These are phyloP conservation scores for Sabuloglossum arenarium DNA, from an alignment of 495 filamentous ascomycete species.

Conservation along the genomic window DNA sequence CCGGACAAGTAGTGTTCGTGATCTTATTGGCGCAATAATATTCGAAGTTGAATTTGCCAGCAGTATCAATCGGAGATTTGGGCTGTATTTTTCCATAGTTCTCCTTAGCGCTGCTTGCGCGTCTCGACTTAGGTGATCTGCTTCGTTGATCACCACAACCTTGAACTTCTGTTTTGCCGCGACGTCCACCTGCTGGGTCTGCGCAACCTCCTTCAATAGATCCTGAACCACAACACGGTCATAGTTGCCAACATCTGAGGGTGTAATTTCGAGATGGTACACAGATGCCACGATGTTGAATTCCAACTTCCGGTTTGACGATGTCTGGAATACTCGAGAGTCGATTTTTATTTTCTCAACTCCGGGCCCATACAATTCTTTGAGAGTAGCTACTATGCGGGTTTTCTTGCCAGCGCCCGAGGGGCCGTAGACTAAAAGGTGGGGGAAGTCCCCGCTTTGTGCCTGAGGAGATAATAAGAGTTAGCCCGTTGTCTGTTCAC, in stretches of 20 bases:
- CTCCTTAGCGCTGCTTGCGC: conserved; percentile 86
- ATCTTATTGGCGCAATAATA: conserved; percentile 91
- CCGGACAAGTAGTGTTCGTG: conserved; percentile 69
- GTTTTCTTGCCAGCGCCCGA: conserved; percentile 97
- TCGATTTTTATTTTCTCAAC: conserved; percentile 98
- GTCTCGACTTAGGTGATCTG: conserved; percentile 85
- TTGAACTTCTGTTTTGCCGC: conserved; percentile 83
- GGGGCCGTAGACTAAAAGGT: conserved; percentile 88
- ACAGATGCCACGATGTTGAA: conserved; percentile 94
- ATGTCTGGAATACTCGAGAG: conserved; percentile 86
- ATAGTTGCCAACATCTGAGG: conserved; percentile 89
- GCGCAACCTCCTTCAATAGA: conserved; percentile 89
- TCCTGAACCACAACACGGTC: conserved; percentile 92
- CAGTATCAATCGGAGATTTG: conserved; percentile 77
- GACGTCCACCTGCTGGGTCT: conserved; percentile 93
- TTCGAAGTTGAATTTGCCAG: conserved; percentile 89
- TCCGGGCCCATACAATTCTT: conserved; percentile 76
- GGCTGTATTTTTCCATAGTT: conserved; percentile 98
- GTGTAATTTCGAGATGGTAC: conserved; percentile 96
- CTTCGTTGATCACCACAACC: conserved; percentile 97
- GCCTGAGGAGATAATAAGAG: conserved; percentile 33
- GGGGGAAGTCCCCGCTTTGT: conserved; percentile 90
- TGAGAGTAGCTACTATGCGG: conserved; percentile 78
- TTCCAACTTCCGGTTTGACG: conserved; percentile 85
- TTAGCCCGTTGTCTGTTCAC: background rate